phyloP scores from a whole-genome alignment of 2,329 filamentous ascomycete species.

The Alternaria ventricosa region DNA sequence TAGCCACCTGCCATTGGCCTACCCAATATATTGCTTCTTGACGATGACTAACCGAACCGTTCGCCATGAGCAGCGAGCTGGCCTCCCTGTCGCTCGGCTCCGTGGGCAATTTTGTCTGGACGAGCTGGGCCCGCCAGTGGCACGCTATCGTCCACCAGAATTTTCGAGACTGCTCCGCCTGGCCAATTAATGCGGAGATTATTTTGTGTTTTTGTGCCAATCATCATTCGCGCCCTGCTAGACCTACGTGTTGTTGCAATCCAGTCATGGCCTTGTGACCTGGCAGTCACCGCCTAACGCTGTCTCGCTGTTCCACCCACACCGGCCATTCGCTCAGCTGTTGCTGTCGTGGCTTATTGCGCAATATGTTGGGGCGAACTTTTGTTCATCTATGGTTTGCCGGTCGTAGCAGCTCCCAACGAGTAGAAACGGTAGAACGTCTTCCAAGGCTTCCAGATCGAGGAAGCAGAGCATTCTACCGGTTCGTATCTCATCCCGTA shows the following conservation, averaged over 20 bases:
- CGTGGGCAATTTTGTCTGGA: conserved; percentile 19
- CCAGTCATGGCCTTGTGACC: conserved; percentile 32
- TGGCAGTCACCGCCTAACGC: conserved; percentile 24
- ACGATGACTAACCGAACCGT: conserved; percentile 37
- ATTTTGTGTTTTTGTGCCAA: conserved; percentile 37
- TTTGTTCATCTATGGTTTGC: conserved; percentile 3
- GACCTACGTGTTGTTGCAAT: conserved; percentile 21
- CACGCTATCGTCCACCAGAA: conserved; percentile 34
- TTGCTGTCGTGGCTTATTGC: conserved; percentile 34
- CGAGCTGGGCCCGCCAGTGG: conserved; percentile 31
- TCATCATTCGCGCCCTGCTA: conserved; percentile 28
- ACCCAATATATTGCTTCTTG: conserved; percentile 32
- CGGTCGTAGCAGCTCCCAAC: neutral
- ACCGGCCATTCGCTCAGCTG: conserved; percentile 17
- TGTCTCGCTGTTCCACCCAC: conserved; percentile 15
- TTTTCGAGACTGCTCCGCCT: conserved; percentile 40
- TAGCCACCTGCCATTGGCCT: conserved; percentile 30
- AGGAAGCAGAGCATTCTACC: conserved; percentile 31
- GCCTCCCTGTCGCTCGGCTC: conserved; percentile 6
- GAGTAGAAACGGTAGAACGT: conserved; percentile 16
- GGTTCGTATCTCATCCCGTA: conserved; percentile 34
- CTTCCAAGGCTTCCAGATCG: conserved; percentile 26
- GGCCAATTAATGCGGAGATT: conserved; percentile 43
- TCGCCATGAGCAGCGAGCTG: conserved; percentile 6
- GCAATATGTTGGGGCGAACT: conserved; percentile 24